These are phyloP conservation scores for Ogataea hybrid DNA, from an alignment of 1,139 yeast genomes.

Conservation along the genomic window DNA sequence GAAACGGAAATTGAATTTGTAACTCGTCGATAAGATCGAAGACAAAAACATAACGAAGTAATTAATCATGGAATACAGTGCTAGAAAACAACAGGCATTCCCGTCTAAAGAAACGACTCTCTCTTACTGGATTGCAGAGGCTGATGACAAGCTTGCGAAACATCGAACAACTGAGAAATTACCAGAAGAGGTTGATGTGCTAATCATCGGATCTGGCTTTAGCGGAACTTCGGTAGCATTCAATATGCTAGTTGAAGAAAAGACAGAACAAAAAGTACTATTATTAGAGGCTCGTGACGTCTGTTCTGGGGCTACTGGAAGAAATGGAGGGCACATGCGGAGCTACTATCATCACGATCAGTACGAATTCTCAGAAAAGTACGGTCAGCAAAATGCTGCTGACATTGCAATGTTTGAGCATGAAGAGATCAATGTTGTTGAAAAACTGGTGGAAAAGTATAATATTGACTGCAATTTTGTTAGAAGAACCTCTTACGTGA, in stretches of 20 bases:
- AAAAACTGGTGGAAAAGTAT: constrained; percentile 33
- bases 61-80: neutral
- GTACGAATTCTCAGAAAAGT: constrained; percentile 23
- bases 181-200: constrained; percentile 33
- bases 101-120: constrained; percentile 3
- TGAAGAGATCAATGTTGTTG: constrained; percentile 24
- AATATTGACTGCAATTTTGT: constrained; percentile 37
- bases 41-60: neutral
- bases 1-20: neutral
- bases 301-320: constrained; percentile 48
- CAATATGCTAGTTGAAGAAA: constrained; percentile 30
- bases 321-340: constrained; percentile 49
- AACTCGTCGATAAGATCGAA: neutral
- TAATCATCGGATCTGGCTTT: constrained; percentile 43
- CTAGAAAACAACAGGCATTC: neutral
- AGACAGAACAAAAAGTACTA: constrained; percentile 14
- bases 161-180: constrained; percentile 18
- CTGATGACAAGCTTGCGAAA: constrained; percentile 10
- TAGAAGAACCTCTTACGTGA: constrained; percentile 34
- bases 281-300: constrained; percentile 42
- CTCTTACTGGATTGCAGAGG: constrained; percentile 24
- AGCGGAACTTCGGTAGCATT: constrained; percentile 41
- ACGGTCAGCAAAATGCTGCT: constrained; percentile 34
- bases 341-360: constrained; percentile 36
- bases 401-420: constrained; percentile 36